Conservation (phyloP, 352 stramenopile species). For the Plasmopara muralis region DNA sequence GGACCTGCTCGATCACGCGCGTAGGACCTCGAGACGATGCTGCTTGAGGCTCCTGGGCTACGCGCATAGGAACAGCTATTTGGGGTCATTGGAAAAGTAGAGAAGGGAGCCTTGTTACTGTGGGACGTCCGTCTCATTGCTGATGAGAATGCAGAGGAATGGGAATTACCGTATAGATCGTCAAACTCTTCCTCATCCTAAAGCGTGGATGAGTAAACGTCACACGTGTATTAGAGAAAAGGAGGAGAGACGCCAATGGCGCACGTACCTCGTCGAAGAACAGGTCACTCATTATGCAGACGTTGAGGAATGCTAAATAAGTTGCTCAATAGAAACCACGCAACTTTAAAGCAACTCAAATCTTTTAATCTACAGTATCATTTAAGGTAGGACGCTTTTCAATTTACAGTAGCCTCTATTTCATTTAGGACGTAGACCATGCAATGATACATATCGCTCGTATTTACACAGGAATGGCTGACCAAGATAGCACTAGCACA, state of each 20-base stretch:
- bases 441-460: no score
- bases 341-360: no score
- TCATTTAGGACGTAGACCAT: no score
- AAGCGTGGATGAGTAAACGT: conserved; percentile 1
- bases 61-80: background rate
- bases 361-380: no score
- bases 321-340: no score
- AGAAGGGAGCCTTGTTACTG: conserved; percentile 3
- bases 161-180: conserved; percentile 51
- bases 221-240: conserved; percentile 5
- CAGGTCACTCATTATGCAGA: conserved; percentile 26
- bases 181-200: conserved; percentile 75
- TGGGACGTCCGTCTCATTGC: conserved; percentile 3
- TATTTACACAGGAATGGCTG: no score
- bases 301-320: no score
- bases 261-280: conserved; percentile 30
- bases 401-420: no score
- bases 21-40: conserved; percentile 20
- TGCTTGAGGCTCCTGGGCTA: conserved; percentile 20
- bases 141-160: conserved; percentile 4
- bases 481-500: no score
- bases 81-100: conserved; percentile 2
- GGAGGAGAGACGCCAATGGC: no score
- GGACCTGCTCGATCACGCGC: conserved; percentile 19
- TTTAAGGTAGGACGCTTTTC: no score